A percentile compares a stretch with the other conserved stretches of the same genome.
These are phyloP conservation scores for Kwoniella europaea DNA, from an alignment of 768 basidiomycete species.

Conservation along the genomic window DNA sequence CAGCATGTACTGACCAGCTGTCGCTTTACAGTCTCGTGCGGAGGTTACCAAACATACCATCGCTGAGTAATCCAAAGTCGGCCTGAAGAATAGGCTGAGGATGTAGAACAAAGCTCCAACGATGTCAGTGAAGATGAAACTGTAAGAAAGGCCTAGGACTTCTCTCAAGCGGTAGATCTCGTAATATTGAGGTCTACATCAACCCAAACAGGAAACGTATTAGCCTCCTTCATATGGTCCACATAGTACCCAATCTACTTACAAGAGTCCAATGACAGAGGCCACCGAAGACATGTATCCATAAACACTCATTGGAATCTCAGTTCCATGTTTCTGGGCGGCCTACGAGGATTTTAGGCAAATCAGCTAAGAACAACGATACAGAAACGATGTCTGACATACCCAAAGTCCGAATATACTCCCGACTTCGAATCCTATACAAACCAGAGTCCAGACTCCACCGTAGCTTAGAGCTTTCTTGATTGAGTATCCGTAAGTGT, in stretches of 20 bases:
- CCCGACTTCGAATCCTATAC: constrained; percentile 67
- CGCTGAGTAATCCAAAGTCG: constrained; percentile 68
- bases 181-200: constrained; percentile 68
- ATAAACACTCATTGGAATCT: constrained; percentile 63
- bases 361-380: background rate
- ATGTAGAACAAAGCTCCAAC: constrained; percentile 73
- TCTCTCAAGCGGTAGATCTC: constrained; percentile 70
- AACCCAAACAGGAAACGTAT: background rate
- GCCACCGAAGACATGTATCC: constrained; percentile 69
- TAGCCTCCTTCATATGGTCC: constrained; percentile 33
- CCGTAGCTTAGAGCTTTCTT: constrained; percentile 58
- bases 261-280: constrained; percentile 64
- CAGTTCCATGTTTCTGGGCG: constrained; percentile 57
- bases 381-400: constrained; percentile 38
- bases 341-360: constrained; percentile 52
- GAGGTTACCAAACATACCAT: constrained; percentile 57
- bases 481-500: constrained; percentile 62
- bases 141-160: constrained; percentile 67
- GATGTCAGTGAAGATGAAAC: constrained; percentile 73
- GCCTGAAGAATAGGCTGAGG: constrained; percentile 70
- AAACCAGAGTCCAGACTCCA: constrained; percentile 58
- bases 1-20: background rate
- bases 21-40: no score
- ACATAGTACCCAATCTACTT: constrained; percentile 25
- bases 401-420: constrained; percentile 68